phyloP scores from a whole-genome alignment of 257 asterid species.

The Salvia hispanica region DNA sequence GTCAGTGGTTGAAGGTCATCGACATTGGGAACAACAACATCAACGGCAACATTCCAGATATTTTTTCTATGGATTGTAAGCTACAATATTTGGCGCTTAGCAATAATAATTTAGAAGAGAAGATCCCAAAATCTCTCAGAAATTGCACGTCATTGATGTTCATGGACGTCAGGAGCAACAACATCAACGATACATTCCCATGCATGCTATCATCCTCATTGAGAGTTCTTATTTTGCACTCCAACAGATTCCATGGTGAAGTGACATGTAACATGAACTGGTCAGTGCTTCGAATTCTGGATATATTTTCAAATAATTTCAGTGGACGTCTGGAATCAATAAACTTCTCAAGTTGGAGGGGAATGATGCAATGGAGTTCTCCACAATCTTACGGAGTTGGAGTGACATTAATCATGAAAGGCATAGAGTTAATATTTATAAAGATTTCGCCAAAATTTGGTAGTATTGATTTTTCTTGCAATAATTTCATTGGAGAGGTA shows the following conservation, averaged over 20 bases:
- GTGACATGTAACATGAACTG: slow-evolving; percentile 28
- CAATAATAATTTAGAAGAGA: too few species aligned
- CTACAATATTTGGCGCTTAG: too few species aligned
- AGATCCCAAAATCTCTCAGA: neutral
- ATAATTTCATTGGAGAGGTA: neutral
- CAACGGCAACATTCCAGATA: neutral
- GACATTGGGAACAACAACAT: slow-evolving; percentile 48
- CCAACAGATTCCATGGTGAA: slow-evolving; percentile 46
- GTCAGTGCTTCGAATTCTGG: slow-evolving; percentile 32
- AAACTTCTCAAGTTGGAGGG: slow-evolving; percentile 19
- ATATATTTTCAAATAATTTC: slow-evolving; percentile 33
- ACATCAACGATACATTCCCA: slow-evolving; percentile 34
- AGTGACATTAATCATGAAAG: too few species aligned
- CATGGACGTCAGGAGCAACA: slow-evolving; percentile 47
- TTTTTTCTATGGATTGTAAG: too few species aligned
- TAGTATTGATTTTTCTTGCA: too few species aligned
- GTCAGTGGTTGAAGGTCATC: slow-evolving; percentile 38
- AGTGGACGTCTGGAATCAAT: slow-evolving; percentile 1
- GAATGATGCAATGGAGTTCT: neutral
- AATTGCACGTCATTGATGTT: slow-evolving; percentile 44
- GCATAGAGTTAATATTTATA: too few species aligned
- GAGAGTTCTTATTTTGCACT: slow-evolving; percentile 43
- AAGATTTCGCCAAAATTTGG: too few species aligned
- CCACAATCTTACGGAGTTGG: too few species aligned
- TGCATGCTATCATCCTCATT: slow-evolving; percentile 40